Evolutionary conservation across 768 basidiomycete genomes (phyloP), one percentile per base, ranked within the genome.

Genomic region (Leccinum boreale): DNA sequence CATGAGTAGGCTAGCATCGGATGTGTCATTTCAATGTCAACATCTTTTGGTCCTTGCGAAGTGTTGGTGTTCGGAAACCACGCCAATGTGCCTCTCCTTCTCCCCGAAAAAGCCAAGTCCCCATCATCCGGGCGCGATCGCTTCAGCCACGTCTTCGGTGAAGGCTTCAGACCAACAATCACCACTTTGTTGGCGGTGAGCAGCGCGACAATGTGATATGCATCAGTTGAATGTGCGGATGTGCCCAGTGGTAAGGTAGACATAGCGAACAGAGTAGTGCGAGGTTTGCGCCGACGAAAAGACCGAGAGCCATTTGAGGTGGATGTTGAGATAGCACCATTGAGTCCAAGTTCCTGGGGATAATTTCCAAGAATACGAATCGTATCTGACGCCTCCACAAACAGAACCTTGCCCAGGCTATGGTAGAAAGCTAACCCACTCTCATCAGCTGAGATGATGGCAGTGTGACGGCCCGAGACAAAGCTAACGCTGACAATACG

Each of bases 391-490:
- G 95, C 94, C 48, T 98, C 95, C 6, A 99, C 88, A 62, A 97
- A 97, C 14, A 98, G 79, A 11, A 98, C 87, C 70, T 92, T 95
- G 26, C 97, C 94, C 4, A 99, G 77, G 55, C 89, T 91, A 73
- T 98, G 95, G 69, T 92, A 97, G 73, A 99, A 99, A 0, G 94
- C 92, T 9, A 98, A 80, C 1, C 97, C 97, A 62, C 81, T 75
- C 57, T 96, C 91, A 69, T 98, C 97, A 3, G 92, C 90, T 4
- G 89, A 88, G 42, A 98, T 85, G 51, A 98, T 81, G 5, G 93
- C 94, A 2, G 97, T 98, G 65, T 97, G 96, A 42, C 96, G 81
- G 19, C 87, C 88, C 12, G 92, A 94, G 8, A 98, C 83, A 67
- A 99, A 99, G 28, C 84, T 87, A 45, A 99, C 75, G 67, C 79